Conservation (phyloP, 441 rosid genomes). For the Pelargonium cotyledonis region DNA sequence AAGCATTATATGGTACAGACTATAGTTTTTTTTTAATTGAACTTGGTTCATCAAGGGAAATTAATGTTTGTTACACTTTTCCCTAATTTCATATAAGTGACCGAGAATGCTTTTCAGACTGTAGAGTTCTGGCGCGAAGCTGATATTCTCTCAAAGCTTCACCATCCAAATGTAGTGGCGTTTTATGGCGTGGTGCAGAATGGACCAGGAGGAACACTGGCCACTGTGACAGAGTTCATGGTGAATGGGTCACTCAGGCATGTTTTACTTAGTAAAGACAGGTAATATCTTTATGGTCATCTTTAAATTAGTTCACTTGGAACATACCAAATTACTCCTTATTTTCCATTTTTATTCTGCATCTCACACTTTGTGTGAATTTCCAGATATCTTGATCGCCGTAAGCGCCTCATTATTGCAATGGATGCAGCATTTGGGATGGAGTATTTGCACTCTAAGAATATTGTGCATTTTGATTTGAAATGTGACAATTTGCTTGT, state of each 20-base stretch:
- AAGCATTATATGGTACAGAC: not conserved
- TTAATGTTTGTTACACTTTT: not conserved
- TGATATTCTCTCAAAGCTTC: slow-evolving; percentile 55
- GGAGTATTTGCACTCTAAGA: slow-evolving; percentile 72
- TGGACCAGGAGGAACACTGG: slow-evolving; percentile 62
- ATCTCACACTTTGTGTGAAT: not conserved
- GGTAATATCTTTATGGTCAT: slow-evolving; percentile 25
- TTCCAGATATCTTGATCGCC: slow-evolving; percentile 48
- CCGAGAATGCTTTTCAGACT: slow-evolving; percentile 28
- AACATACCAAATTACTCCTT: not conserved
- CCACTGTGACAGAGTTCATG: slow-evolving; percentile 70
- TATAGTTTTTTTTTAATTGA: not conserved
- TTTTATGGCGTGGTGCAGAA: slow-evolving; percentile 65
- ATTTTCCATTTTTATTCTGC: slow-evolving; percentile 1
- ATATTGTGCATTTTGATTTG: slow-evolving; percentile 66
- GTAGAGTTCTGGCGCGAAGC: slow-evolving; percentile 73
- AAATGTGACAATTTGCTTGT: slow-evolving; percentile 75
- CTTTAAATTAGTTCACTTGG: not conserved
- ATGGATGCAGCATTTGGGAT: slow-evolving; percentile 77
- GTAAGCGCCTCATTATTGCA: slow-evolving; percentile 53
- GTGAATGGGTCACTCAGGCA: slow-evolving; percentile 66
- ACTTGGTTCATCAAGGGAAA: slow-evolving; percentile 1
- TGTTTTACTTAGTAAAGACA: slow-evolving; percentile 58
- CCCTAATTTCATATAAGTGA: not conserved
- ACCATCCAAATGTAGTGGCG: slow-evolving; percentile 75